Base-by-base conservation (phyloP, 352 stramenopile species). In the Phytophthora pluvialis region DNA sequence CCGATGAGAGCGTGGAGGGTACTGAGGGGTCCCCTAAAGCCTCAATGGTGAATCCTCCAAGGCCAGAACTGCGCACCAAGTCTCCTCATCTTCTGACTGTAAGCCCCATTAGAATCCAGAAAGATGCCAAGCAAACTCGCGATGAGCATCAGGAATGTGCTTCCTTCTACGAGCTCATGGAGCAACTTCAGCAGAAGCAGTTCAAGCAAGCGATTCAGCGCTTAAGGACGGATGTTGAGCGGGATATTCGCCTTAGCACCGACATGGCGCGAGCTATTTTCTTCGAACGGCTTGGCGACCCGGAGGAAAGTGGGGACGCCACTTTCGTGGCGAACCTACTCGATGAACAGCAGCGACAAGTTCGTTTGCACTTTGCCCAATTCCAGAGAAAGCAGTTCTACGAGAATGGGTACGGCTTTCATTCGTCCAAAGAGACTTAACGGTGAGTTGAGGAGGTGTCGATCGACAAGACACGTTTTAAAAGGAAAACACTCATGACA, bases 281-380 rank as follows among this genome's bases (percentile, higher is more conserved):
- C 42, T 60, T 67, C 11, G 53, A 73, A 4, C 42, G 10, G 8
- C 28, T 70, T 42, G 60, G 60, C 2, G 31, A 56, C 6, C 60
- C 60, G 18, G 39, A 33, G 1, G 33, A 53, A 36, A 52, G 15
- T 43, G 53, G 48, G 25, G 54, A 70, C 25, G 52, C 66, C 26
- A 36, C n/a, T 0, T 69, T 70, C 31, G 45, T 73, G 5, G 31
- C 42, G 4, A 65, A 56, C n/a, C 13, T 70, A 21, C 31, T 73
- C 2, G 42, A 59, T 13, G 47, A 32, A 9, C 60, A 70, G 25
- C 53, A 73, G 16, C 47, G 57, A 29, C 46, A 56, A 29, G 38
- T 73, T 54, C 38, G 31, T 13, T 10, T 47, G 3, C 51, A 4
- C 6, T 62, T 73, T 39, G 33, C 12, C 1, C 21, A 48, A 11